Evolutionary conservation across 176 grass and related monocot species (phyloP), one percentile per base, ranked within the genome.

Genomic region (Avena sativa): DNA sequence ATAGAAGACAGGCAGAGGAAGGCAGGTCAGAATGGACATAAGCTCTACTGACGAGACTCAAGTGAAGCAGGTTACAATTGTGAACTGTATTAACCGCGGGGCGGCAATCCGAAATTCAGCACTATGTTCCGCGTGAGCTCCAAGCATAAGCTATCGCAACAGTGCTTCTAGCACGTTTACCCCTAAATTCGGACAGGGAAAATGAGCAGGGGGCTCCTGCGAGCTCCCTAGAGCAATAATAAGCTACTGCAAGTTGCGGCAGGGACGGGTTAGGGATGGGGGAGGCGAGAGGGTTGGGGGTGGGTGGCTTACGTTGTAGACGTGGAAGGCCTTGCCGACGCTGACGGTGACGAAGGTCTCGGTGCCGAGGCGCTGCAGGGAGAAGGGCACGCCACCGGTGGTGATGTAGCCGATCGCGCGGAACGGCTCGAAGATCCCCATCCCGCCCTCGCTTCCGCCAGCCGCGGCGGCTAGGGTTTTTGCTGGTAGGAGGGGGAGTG

Each of bases 401-500:
- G 94, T 98, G 85, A 98, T 96, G 85, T 96, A 98, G 11, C 97
- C 97, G 70, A 98, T 95, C 2, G 97, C 90, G 59, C 97, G 90
- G 85, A 94, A 98, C 56, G 92, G 94, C 83, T 98, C 97, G 89
- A 98, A 98, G 76, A 99, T 99, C 36, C 94, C 94, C 96, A 94
- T 98, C 51, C 10, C 52, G 52, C 52, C 52, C 52, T 6, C 52
- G 4, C 6, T 25, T 25, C 14, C 5, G 34, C 30, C 81, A 4
- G 44, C 76, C 8, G 48, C 16, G 11, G 43, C 8, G 5, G 38
- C 67, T 28, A 72, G 76, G 82, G 68, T 32, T 85, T 26, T 76
- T 0, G 7, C 47, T 14, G 62, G 44, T 68, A 5, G 66, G 36
- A 38, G 36, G 36, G 36, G 36, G 38, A 0, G 38, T 40, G 5